These are phyloP conservation scores for Pisolithus tinctorius DNA, from an alignment of 768 basidiomycete species.

Conservation along the genomic window DNA sequence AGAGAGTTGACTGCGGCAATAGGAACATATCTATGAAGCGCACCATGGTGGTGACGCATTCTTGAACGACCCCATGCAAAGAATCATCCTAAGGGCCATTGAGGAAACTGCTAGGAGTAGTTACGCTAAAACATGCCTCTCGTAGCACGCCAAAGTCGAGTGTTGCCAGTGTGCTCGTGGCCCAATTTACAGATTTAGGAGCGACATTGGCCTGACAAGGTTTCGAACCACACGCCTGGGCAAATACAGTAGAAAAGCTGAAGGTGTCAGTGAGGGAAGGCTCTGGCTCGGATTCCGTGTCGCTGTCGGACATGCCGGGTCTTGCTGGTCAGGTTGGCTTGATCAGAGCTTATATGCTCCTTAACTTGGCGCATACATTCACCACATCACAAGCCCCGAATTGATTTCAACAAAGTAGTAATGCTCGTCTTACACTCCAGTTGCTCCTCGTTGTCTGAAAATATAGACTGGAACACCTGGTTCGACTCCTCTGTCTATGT, in stretches of 20 bases:
- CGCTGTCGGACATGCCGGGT: conserved; percentile 33
- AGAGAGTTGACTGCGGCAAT: conserved; percentile 1
- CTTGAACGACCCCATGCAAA: conserved; percentile 28
- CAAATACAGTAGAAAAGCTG: conserved; percentile 15
- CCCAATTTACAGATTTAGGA: conserved; percentile 15
- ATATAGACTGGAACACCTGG: conserved; percentile 52
- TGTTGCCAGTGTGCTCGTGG: conserved; percentile 16
- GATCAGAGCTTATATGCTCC: background rate
- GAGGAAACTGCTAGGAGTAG: background rate
- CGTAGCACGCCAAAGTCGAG: conserved; percentile 26
- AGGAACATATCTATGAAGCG: conserved; percentile 23
- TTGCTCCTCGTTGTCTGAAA: conserved; percentile 47
- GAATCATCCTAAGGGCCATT: conserved; percentile 24
- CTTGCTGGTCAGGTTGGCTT: background rate
- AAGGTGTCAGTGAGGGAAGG: conserved; percentile 5
- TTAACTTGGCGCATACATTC: background rate
- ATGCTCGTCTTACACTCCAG: conserved; percentile 53
- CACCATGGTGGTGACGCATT: conserved; percentile 28
- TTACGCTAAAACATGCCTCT: conserved; percentile 13
- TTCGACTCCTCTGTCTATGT: conserved; percentile 54
- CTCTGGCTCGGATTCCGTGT: conserved; percentile 47
- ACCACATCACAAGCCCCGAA: conserved; percentile 41
- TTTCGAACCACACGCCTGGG: conserved; percentile 9
- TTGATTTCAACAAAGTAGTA: conserved; percentile 50
- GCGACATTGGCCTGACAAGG: background rate